A percentile compares a stretch with the other conserved stretches of the same genome.
Conservation (phyloP, 345 rosid genomes). For the Dipteronia dyeriana region DNA sequence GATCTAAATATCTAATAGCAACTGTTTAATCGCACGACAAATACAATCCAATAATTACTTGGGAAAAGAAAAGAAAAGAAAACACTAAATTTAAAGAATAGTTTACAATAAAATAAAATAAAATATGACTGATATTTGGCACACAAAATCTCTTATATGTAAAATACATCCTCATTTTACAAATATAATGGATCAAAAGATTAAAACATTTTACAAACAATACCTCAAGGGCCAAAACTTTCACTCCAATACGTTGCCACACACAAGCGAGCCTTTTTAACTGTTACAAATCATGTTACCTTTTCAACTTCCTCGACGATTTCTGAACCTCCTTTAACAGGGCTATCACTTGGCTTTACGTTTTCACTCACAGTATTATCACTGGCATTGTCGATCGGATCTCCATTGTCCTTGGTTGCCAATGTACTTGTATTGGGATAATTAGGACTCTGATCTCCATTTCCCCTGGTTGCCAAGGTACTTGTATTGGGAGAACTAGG, state of each 20-base stretch:
- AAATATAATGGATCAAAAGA: not conserved
- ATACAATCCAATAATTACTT: not conserved
- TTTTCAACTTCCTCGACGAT: slow-evolving; percentile 3
- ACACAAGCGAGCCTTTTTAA: not conserved
- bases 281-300: not conserved
- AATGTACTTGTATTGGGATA: slow-evolving; percentile 33
- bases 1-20: not conserved
- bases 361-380: slow-evolving; percentile 9
- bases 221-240: not conserved
- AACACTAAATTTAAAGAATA: not conserved
- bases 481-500: slow-evolving; percentile 26
- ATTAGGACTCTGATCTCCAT: slow-evolving; percentile 24
- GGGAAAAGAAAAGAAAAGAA: not conserved
- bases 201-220: not conserved
- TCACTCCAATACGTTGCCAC: not conserved
- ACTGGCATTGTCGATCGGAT: slow-evolving; percentile 16
- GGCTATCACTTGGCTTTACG: not conserved
- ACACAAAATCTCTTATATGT: not conserved
- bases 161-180: not conserved
- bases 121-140: not conserved
- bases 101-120: not conserved
- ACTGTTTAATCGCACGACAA: not conserved
- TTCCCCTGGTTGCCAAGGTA: slow-evolving; percentile 26
- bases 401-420: slow-evolving; percentile 10
- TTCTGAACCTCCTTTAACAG: not conserved